phyloP scores from a whole-genome alignment of 768 basidiomycete species.

The Chalciporus chontae region DNA sequence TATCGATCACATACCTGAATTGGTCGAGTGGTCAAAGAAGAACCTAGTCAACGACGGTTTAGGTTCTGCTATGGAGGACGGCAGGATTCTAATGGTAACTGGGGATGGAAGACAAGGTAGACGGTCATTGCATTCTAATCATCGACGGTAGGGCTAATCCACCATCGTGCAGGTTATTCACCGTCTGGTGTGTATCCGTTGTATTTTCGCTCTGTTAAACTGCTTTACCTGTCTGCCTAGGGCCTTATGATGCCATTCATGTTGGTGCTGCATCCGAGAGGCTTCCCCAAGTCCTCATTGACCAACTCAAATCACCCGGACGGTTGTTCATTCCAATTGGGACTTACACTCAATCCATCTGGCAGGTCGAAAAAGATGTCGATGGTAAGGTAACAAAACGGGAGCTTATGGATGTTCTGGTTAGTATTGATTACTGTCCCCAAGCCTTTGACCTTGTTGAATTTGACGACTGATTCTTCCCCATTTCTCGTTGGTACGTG shows the following conservation, averaged over 20 bases:
- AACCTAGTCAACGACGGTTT: slow-evolving; percentile 72
- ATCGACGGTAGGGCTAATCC: neutral
- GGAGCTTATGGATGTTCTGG: slow-evolving; percentile 77
- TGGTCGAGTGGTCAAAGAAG: slow-evolving; percentile 63
- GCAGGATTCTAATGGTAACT: slow-evolving; percentile 56
- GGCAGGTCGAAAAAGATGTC: slow-evolving; percentile 76
- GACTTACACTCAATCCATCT: slow-evolving; percentile 51
- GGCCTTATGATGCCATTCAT: slow-evolving; percentile 82
- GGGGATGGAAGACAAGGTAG: slow-evolving; percentile 82
- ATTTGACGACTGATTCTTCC: slow-evolving; percentile 10
- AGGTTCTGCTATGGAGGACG: slow-evolving; percentile 47
- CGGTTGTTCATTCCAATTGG: slow-evolving; percentile 95
- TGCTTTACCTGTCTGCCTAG: slow-evolving; percentile 28
- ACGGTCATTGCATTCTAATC: slow-evolving; percentile 2
- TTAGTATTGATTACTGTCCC: slow-evolving; percentile 34
- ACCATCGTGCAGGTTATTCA: slow-evolving; percentile 32
- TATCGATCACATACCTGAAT: slow-evolving; percentile 84
- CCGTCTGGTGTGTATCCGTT: slow-evolving; percentile 27
- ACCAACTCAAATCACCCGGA: slow-evolving; percentile 73
- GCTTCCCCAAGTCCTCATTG: slow-evolving; percentile 66
- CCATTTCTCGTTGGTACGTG: neutral
- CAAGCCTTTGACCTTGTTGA: slow-evolving; percentile 7
- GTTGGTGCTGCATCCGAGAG: slow-evolving; percentile 89
- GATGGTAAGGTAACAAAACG: slow-evolving; percentile 62
- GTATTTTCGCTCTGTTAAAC: neutral